Evolutionary conservation across 1,284 basidiomycete genomes (phyloP).

Genomic region (Moesziomyces sp.): DNA sequence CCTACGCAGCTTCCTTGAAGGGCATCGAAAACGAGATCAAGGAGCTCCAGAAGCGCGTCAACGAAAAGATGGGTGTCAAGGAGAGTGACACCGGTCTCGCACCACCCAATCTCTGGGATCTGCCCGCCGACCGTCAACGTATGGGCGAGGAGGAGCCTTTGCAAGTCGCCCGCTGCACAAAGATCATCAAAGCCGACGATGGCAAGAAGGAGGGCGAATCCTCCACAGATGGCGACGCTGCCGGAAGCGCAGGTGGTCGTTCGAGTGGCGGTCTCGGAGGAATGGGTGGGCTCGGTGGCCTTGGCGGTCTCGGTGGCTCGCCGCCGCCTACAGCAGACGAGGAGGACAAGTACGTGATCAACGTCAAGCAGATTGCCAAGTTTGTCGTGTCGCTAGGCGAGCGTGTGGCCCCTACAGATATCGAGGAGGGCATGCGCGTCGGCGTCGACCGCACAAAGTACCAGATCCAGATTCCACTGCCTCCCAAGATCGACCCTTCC

Average conservation of each 20-base stretch:
- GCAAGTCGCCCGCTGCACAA: constrained; percentile 97
- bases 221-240: constrained; percentile 20
- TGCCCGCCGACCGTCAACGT: constrained; percentile 73
- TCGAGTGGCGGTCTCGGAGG: constrained; percentile 41
- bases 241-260: constrained; percentile 30
- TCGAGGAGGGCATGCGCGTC: constrained; percentile 99
- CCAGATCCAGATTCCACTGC: constrained; percentile 99
- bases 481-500: constrained; percentile 98
- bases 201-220: constrained; percentile 38
- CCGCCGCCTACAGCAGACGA: constrained; percentile 83
- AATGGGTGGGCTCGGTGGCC: constrained; percentile 52
- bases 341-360: constrained; percentile 96
- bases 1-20: constrained; percentile 90
- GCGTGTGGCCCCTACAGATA: constrained; percentile 94
- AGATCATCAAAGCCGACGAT: constrained; percentile 82
- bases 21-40: constrained; percentile 92
- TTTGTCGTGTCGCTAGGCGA: constrained; percentile 98
- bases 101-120: constrained; percentile 94
- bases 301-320: constrained; percentile 43
- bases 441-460: constrained; percentile 95
- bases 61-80: constrained; percentile 96
- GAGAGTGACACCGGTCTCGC: constrained; percentile 98
- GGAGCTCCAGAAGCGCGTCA: constrained; percentile 94
- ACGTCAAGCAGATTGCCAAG: constrained; percentile 99
- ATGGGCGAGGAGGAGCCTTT: constrained; percentile 93